Evolutionary conservation across 179 eudicot species (phyloP).

Genomic region (Beta macrorhiza): DNA sequence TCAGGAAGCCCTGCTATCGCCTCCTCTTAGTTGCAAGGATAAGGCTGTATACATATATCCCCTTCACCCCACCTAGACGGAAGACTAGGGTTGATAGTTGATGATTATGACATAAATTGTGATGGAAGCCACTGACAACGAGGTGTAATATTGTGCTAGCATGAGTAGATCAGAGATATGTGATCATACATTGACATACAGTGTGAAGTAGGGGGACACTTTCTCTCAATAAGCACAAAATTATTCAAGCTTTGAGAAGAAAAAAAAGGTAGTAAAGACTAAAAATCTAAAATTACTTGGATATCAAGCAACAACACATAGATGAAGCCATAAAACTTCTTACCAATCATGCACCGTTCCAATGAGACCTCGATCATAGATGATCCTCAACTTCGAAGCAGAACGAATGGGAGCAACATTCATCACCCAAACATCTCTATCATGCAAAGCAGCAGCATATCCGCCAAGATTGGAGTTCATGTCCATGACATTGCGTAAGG

Average conservation of each 20-base stretch:
- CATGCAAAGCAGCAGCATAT: constrained; percentile 46
- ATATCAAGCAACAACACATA: not conserved
- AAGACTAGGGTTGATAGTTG: too few relatives aligned
- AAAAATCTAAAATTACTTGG: too few relatives aligned
- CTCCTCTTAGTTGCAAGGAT: too few relatives aligned
- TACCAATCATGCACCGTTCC: constrained; percentile 48
- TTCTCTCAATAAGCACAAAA: not conserved
- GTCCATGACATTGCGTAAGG: constrained; percentile 48
- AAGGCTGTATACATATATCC: not conserved
- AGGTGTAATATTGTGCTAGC: not conserved
- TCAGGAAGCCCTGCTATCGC: too few relatives aligned
- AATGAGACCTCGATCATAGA: constrained; percentile 48
- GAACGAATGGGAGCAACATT: constrained; percentile 43
- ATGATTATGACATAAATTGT: too few relatives aligned
- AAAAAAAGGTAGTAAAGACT: not conserved
- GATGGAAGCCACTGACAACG: too few relatives aligned
- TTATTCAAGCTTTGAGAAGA: not conserved
- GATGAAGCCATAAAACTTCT: constrained; percentile 25
- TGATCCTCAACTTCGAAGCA: constrained; percentile 47
- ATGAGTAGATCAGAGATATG: not conserved
- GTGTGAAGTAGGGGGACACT: not conserved
- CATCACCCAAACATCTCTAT: constrained; percentile 52
- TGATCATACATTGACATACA: not conserved
- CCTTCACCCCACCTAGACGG: not conserved
- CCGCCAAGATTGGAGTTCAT: constrained; percentile 54